Percentiles rank a stretch among this genome's conserved stretches.
Conservation (phyloP, 2,329 filamentous ascomycete species). For the Alternaria gaisen region DNA sequence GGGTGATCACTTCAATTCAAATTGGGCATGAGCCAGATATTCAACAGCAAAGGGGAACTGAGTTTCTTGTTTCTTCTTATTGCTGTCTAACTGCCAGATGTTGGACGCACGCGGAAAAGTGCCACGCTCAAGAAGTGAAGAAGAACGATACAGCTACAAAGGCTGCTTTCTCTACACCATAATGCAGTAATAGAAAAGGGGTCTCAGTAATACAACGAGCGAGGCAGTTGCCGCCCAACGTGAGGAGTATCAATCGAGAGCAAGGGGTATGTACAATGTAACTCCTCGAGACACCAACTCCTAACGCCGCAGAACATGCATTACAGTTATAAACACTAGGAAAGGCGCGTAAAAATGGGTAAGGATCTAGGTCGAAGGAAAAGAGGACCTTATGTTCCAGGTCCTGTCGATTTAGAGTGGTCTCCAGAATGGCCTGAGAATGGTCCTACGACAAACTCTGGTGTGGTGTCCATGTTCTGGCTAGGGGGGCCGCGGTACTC, state of each 20-base stretch:
- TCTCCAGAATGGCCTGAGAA: conserved; percentile 49
- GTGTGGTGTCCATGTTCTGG: conserved; percentile 56
- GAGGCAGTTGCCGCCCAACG: conserved; percentile 1
- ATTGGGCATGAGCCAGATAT: too few species aligned
- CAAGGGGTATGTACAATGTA: conserved; percentile 22
- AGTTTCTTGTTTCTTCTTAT: background rate
- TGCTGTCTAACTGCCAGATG: background rate
- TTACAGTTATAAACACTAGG: conserved; percentile 7
- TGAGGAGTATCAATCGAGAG: conserved; percentile 7
- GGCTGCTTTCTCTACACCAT: conserved; percentile 8
- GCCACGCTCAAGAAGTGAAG: conserved; percentile 13
- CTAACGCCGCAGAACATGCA: conserved; percentile 18
- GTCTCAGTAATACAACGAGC: conserved; percentile 18
- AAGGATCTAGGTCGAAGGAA: background rate
- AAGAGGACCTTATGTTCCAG: conserved; percentile 6
- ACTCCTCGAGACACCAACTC: background rate
- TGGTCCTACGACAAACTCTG: conserved; percentile 54
- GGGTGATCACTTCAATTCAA: background rate
- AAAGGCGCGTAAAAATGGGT: conserved; percentile 3
- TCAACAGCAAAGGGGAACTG: too few species aligned
- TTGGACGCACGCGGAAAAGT: background rate
- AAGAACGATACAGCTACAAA: background rate
- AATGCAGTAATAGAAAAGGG: background rate
- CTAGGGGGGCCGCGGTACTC: conserved; percentile 54
- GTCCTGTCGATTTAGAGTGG: conserved; percentile 16